A percentile compares a stretch with the other conserved stretches of the same genome.
Conservation (phyloP, 2,329 filamentous ascomycete genomes). For the Verticillium nonalfalfae region DNA sequence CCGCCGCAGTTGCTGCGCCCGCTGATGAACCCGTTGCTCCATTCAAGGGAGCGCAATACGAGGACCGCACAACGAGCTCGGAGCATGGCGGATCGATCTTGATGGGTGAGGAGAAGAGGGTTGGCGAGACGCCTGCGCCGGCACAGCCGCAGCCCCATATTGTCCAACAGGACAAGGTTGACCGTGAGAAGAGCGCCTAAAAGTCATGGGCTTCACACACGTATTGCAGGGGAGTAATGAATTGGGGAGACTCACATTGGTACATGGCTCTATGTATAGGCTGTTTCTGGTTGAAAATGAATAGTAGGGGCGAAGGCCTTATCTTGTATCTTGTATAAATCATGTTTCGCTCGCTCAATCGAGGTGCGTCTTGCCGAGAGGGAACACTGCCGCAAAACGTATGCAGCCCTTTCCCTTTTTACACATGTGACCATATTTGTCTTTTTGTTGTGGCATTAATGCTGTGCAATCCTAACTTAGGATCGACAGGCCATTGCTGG, state of each 20-base stretch:
- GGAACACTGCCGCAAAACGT: no score
- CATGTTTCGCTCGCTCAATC: no score
- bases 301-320: no score
- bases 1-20: conserved; percentile 13
- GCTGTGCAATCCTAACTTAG: no score
- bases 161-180: background rate
- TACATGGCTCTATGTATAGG: background rate
- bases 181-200: background rate
- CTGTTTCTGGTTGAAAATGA: no score
- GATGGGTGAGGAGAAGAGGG: conserved; percentile 6
- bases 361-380: no score
- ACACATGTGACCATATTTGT: no score
- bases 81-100: conserved; percentile 8
- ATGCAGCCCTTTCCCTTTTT: no score
- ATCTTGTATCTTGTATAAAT: no score
- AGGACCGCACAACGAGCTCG: conserved; percentile 5
- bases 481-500: no score
- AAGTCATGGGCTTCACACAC: background rate
- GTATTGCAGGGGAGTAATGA: background rate
- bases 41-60: conserved; percentile 12
- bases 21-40: background rate
- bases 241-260: background rate
- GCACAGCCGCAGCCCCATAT: background rate
- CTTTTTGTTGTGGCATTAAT: no score
- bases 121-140: conserved; percentile 4